These are phyloP conservation scores for Zygnema cylindricum DNA, from an alignment of 139 green algal genomes.

Conservation along the genomic window DNA sequence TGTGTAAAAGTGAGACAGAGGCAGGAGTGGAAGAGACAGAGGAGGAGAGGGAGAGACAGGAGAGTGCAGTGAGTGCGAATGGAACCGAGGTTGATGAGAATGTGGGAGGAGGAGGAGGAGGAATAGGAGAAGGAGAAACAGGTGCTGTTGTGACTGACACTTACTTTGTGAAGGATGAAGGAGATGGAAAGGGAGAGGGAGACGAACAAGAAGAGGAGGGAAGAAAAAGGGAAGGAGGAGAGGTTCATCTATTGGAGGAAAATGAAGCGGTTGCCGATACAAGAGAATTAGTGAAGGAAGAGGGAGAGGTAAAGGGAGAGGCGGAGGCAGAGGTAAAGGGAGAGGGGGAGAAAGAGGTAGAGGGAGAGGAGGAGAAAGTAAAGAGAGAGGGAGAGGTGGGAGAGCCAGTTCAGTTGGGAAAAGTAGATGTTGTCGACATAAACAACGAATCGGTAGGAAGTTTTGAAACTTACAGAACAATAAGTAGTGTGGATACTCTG, in stretches of 20 bases:
- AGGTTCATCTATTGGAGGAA: not conserved
- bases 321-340: not conserved
- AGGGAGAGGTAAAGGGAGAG: conserved; percentile 7
- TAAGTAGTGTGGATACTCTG: too few species aligned
- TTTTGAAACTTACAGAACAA: not conserved
- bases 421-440: not conserved
- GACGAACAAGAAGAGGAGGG: not conserved
- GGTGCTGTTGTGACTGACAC: too few species aligned
- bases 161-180: too few species aligned
- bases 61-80: too few species aligned
- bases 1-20: not conserved
- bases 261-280: not conserved
- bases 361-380: not conserved
- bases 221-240: not conserved
- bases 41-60: not conserved
- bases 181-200: not conserved
- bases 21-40: not conserved
- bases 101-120: not conserved
- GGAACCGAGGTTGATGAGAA: not conserved
- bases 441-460: not conserved
- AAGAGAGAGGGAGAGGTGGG: not conserved
- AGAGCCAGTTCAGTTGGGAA: not conserved
- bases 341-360: not conserved
- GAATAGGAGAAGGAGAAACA: not conserved
- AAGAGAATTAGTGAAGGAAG: not conserved